A percentile compares a stretch with the other conserved stretches of the same genome.
Conservation (phyloP, 2,329 filamentous ascomycete genomes). For the Aspergillus floridensis region DNA sequence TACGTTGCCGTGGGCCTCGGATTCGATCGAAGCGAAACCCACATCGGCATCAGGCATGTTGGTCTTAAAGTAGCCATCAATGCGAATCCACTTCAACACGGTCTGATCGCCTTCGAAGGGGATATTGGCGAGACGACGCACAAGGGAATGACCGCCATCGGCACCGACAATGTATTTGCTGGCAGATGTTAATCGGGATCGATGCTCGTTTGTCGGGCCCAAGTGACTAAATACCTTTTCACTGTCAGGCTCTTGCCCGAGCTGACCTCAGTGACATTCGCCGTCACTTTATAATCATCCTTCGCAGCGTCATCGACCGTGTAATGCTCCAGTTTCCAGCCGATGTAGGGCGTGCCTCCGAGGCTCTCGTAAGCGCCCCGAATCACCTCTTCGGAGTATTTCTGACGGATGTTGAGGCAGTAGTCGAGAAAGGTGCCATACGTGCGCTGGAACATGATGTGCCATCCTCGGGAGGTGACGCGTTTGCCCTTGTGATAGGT, state of each 20-base stretch:
- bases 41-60: constrained; percentile 25
- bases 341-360: too few relatives aligned
- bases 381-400: constrained; percentile 56
- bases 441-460: constrained; percentile 53
- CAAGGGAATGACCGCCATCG: constrained; percentile 49
- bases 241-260: too few relatives aligned
- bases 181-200: background rate
- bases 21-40: constrained; percentile 17
- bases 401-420: constrained; percentile 54
- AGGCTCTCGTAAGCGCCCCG: constrained; percentile 22
- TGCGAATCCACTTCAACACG: constrained; percentile 19
- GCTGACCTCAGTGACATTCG: too few relatives aligned
- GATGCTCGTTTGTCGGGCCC: too few relatives aligned
- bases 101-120: constrained; percentile 27
- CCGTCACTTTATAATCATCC: too few relatives aligned
- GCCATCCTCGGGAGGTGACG: constrained; percentile 27
- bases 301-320: too few relatives aligned
- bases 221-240: too few relatives aligned
- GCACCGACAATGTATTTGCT: constrained; percentile 43
- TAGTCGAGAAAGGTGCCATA: constrained; percentile 53
- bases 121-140: constrained; percentile 42
- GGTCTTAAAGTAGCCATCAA: constrained; percentile 25
- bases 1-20: constrained; percentile 26
- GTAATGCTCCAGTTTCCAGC: too few relatives aligned
- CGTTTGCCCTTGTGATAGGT: constrained; percentile 34